Conservation (phyloP, 345 rosid genomes). For the Schrenkiella parvula region DNA sequence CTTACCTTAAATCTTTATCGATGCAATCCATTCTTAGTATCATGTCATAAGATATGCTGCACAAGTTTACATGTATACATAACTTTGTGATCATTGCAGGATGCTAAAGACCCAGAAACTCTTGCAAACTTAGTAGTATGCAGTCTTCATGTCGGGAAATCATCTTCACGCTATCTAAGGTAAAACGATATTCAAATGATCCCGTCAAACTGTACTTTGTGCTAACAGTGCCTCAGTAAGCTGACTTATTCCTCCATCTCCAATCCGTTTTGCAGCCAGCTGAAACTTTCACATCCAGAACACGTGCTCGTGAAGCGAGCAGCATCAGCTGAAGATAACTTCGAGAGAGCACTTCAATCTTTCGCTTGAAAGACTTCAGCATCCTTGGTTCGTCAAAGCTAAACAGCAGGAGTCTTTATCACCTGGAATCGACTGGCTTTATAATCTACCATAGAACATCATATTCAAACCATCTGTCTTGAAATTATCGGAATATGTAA, state of each 20-base stretch:
- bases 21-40: not conserved
- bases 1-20: not conserved
- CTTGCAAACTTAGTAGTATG: slow-evolving; percentile 86
- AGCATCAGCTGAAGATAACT: slow-evolving; percentile 71
- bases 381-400: not conserved
- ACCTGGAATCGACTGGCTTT: not conserved
- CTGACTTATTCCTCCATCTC: not conserved
- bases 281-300: slow-evolving; percentile 78
- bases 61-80: not conserved
- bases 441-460: slow-evolving; percentile 2
- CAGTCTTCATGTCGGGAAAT: slow-evolving; percentile 91
- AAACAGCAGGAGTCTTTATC: not conserved
- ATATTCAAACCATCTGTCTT: not conserved
- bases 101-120: slow-evolving; percentile 96
- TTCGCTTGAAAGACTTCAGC: slow-evolving; percentile 48
- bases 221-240: not conserved
- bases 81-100: slow-evolving; percentile 42
- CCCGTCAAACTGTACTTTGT: not conserved
- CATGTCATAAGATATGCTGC: not conserved
- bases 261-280: slow-evolving; percentile 61
- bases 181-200: slow-evolving; percentile 14
- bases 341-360: slow-evolving; percentile 84
- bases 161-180: slow-evolving; percentile 87
- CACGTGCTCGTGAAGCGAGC: slow-evolving; percentile 70
- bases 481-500: slow-evolving; percentile 12